phyloP scores from a whole-genome alignment of 352 stramenopile species.

The Phytophthora agathidicida region DNA sequence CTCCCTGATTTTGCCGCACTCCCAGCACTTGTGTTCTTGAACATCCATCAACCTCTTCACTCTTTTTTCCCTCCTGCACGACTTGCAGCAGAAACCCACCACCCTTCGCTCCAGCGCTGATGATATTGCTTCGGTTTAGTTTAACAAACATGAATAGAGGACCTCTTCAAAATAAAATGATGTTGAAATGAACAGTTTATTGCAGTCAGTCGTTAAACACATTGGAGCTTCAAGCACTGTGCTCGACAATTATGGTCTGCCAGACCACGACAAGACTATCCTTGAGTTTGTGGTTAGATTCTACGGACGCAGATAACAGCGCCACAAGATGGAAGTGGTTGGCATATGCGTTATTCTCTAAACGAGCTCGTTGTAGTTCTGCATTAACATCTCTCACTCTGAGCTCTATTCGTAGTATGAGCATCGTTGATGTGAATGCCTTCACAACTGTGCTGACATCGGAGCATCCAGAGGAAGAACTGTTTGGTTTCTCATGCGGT shows the following conservation, averaged over 20 bases:
- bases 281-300: background rate
- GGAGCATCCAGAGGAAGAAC: constrained; percentile 10
- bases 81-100: too few species aligned
- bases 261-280: background rate
- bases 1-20: too few species aligned
- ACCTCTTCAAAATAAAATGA: too few species aligned
- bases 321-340: constrained; percentile 11
- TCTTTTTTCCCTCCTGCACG: too few species aligned
- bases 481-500: background rate
- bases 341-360: constrained; percentile 16
- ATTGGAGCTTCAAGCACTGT: background rate
- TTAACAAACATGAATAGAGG: too few species aligned
- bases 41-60: too few species aligned
- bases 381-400: background rate
- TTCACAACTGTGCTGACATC: background rate
- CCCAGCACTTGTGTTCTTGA: too few species aligned
- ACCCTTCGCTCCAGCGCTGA: too few species aligned
- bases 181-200: too few species aligned
- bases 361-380: background rate
- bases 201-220: background rate
- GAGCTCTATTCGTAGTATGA: background rate
- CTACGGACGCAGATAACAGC: background rate
- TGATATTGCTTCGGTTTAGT: too few species aligned
- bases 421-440: background rate
- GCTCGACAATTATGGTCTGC: background rate